A percentile compares a stretch with the other conserved stretches of the same genome.
Evolutionary conservation across 176 grass and related monocot genomes (phyloP).

Genomic region (Zizania latifolia): DNA sequence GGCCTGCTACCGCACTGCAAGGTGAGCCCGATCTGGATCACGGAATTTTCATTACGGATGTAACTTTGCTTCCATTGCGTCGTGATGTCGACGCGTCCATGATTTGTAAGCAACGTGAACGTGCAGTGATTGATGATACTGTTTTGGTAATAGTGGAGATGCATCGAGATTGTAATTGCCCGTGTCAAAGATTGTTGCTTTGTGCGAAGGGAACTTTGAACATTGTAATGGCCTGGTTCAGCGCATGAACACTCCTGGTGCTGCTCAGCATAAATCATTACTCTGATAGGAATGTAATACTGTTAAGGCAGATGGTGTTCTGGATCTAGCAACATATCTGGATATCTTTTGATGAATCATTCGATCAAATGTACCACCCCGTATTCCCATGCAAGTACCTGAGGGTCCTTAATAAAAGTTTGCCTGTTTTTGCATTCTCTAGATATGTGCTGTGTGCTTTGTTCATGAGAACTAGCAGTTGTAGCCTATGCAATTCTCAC

Average conservation of each 20-base stretch:
- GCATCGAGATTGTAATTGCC: background rate
- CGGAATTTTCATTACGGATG: background rate
- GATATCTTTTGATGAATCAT: background rate
- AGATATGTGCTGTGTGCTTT: background rate
- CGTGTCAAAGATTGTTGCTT: background rate
- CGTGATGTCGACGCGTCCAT: background rate
- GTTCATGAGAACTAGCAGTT: background rate
- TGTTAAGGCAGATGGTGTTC: background rate
- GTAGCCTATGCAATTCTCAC: background rate
- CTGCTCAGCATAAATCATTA: background rate
- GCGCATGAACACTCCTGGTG: no score
- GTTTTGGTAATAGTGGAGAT: background rate
- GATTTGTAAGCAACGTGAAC: background rate
- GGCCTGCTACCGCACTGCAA: background rate
- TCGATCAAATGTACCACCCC: background rate
- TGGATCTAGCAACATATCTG: background rate
- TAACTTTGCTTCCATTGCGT: background rate
- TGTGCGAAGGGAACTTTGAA: background rate
- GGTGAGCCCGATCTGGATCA: background rate
- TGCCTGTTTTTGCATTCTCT: background rate
- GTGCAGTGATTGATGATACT: background rate
- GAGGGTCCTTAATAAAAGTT: background rate
- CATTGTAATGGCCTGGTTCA: background rate
- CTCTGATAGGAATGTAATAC: background rate
- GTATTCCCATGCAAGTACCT: background rate